phyloP scores from a whole-genome alignment of 768 basidiomycete species.

The Coprinopsis marcescibilis region DNA sequence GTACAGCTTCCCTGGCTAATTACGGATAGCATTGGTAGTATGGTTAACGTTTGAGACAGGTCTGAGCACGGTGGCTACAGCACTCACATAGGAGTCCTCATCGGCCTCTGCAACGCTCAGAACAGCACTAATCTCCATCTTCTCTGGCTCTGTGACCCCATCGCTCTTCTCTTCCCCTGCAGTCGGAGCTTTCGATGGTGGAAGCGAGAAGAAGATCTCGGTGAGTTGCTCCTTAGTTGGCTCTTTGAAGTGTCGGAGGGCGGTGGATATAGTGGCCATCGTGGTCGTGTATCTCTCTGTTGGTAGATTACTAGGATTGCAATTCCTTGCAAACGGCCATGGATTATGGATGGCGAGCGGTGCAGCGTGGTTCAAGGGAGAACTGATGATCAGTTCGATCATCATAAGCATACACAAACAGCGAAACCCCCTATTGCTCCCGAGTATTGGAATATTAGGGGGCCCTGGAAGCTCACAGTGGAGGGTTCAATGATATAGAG shows the following conservation, averaged over 20 bases:
- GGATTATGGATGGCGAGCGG: background rate
- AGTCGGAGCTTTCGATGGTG: slow-evolving; percentile 32
- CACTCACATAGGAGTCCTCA: slow-evolving; percentile 89
- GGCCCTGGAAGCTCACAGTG: too few relatives aligned
- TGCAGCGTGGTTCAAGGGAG: too few relatives aligned
- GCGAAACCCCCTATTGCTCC: too few relatives aligned
- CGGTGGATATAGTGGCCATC: slow-evolving; percentile 83
- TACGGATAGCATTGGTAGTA: background rate
- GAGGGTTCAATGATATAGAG: too few relatives aligned
- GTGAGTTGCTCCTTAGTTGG: slow-evolving; percentile 84
- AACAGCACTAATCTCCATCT: slow-evolving; percentile 87
- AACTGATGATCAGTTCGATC: too few relatives aligned
- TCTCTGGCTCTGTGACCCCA: slow-evolving; percentile 45
- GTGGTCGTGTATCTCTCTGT: background rate
- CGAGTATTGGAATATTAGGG: too few relatives aligned
- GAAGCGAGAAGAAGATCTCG: slow-evolving; percentile 83
- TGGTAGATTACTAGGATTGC: slow-evolving; percentile 1
- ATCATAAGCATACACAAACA: too few relatives aligned
- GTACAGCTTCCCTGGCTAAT: slow-evolving; percentile 84
- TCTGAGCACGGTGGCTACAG: background rate
- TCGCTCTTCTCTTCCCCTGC: slow-evolving; percentile 19
- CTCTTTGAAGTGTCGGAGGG: slow-evolving; percentile 88
- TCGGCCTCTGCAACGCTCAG: slow-evolving; percentile 77
- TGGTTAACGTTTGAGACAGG: slow-evolving; percentile 8
- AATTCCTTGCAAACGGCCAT: too few relatives aligned